These are phyloP conservation scores for Terfezia claveryi DNA, from an alignment of 495 filamentous ascomycete genomes.

Conservation along the genomic window DNA sequence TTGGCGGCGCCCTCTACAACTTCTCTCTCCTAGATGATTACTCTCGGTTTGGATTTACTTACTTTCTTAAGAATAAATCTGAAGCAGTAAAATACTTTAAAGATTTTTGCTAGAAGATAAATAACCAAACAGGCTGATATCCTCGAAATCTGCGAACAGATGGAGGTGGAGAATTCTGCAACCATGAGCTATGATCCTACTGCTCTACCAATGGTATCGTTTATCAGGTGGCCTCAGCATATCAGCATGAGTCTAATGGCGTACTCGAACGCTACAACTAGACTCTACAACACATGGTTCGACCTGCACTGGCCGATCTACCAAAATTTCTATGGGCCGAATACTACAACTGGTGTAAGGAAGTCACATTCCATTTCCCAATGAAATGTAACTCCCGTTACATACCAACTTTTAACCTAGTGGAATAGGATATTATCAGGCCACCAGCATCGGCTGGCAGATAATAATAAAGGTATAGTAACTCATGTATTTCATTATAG, in stretches of 20 bases:
- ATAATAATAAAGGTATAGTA: too few species aligned
- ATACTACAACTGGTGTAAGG: too few species aligned
- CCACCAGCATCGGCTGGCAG: too few species aligned
- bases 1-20: neutral
- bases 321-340: neutral
- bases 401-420: too few species aligned
- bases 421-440: too few species aligned
- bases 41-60: neutral
- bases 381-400: too few species aligned
- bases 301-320: neutral
- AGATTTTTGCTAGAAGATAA: neutral
- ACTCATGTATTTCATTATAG: too few species aligned
- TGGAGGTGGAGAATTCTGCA: neutral
- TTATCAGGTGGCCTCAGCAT: neutral
- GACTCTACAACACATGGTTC: neutral
- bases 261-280: conserved; percentile 2
- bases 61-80: conserved; percentile 1
- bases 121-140: neutral
- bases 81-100: neutral
- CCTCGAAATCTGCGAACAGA: neutral
- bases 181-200: neutral
- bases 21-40: conserved; percentile 1
- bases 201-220: neutral
- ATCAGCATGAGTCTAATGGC: neutral
- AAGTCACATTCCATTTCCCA: too few species aligned